A percentile compares a stretch with the other conserved stretches of the same genome.
phyloP scores from a whole-genome alignment of 2,329 filamentous ascomycete species.

The Daldinia sp. region DNA sequence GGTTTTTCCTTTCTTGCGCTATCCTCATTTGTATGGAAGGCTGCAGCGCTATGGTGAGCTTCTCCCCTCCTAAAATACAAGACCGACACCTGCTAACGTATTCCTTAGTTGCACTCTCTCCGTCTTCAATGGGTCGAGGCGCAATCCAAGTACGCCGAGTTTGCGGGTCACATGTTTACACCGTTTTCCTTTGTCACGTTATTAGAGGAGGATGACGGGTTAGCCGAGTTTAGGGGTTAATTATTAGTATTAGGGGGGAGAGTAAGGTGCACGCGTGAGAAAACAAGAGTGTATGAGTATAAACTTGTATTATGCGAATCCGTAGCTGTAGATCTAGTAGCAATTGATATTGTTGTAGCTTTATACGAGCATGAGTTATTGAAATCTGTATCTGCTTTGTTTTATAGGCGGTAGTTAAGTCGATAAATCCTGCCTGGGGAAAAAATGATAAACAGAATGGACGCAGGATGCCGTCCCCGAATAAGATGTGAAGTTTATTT shows the following conservation, averaged over 20 bases:
- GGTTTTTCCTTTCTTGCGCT: slow-evolving; percentile 84
- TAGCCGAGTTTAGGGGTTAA: slow-evolving; percentile 50
- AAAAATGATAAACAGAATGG: background rate
- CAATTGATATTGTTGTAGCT: slow-evolving; percentile 24
- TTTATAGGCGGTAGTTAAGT: background rate
- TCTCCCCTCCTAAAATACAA: background rate
- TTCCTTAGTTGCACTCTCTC: slow-evolving; percentile 68
- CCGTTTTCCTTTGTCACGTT: slow-evolving; percentile 79
- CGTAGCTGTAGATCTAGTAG: slow-evolving; percentile 19
- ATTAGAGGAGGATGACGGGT: slow-evolving; percentile 71
- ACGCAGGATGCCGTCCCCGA: background rate
- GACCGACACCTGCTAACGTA: slow-evolving; percentile 25
- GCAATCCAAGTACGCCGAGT: slow-evolving; percentile 86
- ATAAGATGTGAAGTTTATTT: background rate
- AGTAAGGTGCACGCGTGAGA: too few relatives aligned
- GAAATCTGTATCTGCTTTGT: background rate
- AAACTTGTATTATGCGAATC: slow-evolving; percentile 27
- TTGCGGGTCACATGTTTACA: slow-evolving; percentile 78
- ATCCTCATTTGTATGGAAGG: slow-evolving; percentile 85
- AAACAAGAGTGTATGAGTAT: slow-evolving; percentile 25
- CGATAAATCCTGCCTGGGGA: background rate
- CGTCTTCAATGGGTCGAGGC: slow-evolving; percentile 86
- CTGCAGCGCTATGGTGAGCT: slow-evolving; percentile 73
- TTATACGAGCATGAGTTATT: background rate
- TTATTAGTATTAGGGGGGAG: slow-evolving; percentile 4